Evolutionary conservation across 2,329 filamentous ascomycete species (phyloP).

Genomic region (Arthroderma sp.): DNA sequence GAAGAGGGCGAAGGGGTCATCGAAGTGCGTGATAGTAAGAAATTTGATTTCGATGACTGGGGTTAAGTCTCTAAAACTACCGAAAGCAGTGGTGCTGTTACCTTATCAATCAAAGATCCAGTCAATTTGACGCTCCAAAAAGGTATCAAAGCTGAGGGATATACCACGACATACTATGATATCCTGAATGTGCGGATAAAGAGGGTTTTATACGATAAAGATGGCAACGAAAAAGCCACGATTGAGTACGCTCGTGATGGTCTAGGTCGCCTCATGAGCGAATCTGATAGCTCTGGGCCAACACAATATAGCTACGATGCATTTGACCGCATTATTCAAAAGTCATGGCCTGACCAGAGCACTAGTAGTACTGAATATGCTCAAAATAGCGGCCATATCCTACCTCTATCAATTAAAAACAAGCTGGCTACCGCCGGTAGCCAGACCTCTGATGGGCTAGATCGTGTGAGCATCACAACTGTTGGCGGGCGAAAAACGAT

Average conservation of each 20-base stretch:
- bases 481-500: background rate
- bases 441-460: slow-evolving; percentile 1
- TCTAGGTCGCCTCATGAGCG: slow-evolving; percentile 1
- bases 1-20: background rate
- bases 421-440: background rate
- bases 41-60: slow-evolving; percentile 3
- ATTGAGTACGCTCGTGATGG: slow-evolving; percentile 1
- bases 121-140: slow-evolving; percentile 5
- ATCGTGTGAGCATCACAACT: background rate
- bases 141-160: slow-evolving; percentile 7
- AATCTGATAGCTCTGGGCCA: background rate
- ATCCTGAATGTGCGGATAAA: background rate
- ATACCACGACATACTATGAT: slow-evolving; percentile 3
- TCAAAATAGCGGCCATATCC: background rate
- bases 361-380: slow-evolving; percentile 8
- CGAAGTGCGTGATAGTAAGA: background rate
- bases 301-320: slow-evolving; percentile 1
- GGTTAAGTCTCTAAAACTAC: slow-evolving; percentile 14
- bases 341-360: slow-evolving; percentile 5
- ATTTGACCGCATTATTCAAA: slow-evolving; percentile 9
- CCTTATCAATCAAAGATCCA: slow-evolving; percentile 2
- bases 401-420: background rate
- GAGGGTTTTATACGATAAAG: background rate
- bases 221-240: background rate
- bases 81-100: slow-evolving; percentile 4